A percentile compares a stretch with the other conserved stretches of the same genome.
Evolutionary conservation across 1,284 basidiomycete species (phyloP).

Genomic region (Cystobasidium pallidum): DNA sequence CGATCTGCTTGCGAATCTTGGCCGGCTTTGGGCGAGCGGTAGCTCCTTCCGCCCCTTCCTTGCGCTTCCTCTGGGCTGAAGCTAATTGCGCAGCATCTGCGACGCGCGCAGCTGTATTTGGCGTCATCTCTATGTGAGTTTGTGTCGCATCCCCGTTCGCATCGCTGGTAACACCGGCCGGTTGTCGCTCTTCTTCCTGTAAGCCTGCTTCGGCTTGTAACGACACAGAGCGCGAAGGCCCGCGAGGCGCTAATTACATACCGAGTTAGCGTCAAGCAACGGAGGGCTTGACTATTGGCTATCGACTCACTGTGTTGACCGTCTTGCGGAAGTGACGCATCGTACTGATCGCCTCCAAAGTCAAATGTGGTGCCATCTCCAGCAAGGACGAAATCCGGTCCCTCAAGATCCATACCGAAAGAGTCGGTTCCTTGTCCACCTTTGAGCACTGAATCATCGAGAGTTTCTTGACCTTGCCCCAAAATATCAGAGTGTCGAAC

Average conservation of each 20-base stretch:
- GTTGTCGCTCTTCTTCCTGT: background rate
- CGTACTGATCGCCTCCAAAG: conserved; percentile 17
- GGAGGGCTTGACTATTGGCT: background rate
- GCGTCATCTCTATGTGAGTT: conserved; percentile 59
- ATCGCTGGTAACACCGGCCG: background rate
- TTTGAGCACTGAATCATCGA: conserved; percentile 36
- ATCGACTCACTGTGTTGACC: conserved; percentile 32
- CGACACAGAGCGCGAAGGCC: conserved; percentile 9
- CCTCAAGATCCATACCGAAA: conserved; percentile 27
- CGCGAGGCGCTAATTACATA: conserved; percentile 21
- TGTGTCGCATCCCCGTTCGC: conserved; percentile 20
- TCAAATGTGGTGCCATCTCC: conserved; percentile 34
- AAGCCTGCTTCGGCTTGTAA: conserved; percentile 9
- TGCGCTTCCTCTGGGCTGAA: conserved; percentile 53
- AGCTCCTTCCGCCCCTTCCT: conserved; percentile 57
- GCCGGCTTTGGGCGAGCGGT: conserved; percentile 74
- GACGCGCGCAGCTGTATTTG: conserved; percentile 61
- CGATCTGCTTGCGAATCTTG: conserved; percentile 63
- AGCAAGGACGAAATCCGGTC: conserved; percentile 4
- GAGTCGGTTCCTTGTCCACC: background rate
- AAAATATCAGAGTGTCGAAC: background rate
- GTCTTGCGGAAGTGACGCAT: conserved; percentile 20
- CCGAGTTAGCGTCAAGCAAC: background rate
- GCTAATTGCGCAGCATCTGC: conserved; percentile 50
- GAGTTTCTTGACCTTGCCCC: conserved; percentile 2